Conservation (phyloP, 495 filamentous ascomycete species). For the Peziza echinospora region DNA sequence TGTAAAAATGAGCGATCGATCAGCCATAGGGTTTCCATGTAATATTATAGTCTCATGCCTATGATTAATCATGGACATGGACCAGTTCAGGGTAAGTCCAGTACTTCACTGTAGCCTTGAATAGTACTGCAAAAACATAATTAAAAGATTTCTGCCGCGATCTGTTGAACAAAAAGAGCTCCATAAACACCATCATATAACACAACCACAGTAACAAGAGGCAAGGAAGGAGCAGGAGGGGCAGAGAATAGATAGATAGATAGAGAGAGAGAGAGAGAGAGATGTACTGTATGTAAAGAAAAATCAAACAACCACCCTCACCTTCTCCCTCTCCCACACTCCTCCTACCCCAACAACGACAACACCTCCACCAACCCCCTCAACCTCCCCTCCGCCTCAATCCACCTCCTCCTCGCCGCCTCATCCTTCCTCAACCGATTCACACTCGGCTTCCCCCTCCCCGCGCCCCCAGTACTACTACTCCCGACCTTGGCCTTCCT, state of each 20-base stretch:
- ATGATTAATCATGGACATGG: too few species aligned
- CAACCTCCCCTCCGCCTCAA: slow-evolving; percentile 17
- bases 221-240: not conserved
- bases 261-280: not conserved
- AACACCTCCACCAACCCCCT: slow-evolving; percentile 11
- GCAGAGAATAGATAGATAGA: not conserved
- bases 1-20: too few species aligned
- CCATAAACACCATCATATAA: too few species aligned
- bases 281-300: not conserved
- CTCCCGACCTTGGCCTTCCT: not conserved
- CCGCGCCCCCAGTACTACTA: not conserved
- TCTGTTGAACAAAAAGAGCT: too few species aligned
- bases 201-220: not conserved
- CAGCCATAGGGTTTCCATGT: too few species aligned
- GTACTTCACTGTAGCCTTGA: too few species aligned
- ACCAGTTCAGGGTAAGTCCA: too few species aligned
- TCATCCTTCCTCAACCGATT: slow-evolving; percentile 17
- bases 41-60: too few species aligned
- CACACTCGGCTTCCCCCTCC: slow-evolving; percentile 22
- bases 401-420: slow-evolving; percentile 14
- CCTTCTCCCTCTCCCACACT: slow-evolving; percentile 4
- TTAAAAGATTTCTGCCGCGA: too few species aligned
- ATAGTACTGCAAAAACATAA: too few species aligned
- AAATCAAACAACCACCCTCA: slow-evolving; percentile 1
- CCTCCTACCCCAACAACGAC: not conserved